These are phyloP conservation scores for Phytophthora megakarya DNA, from an alignment of 352 stramenopile species.

Conservation along the genomic window DNA sequence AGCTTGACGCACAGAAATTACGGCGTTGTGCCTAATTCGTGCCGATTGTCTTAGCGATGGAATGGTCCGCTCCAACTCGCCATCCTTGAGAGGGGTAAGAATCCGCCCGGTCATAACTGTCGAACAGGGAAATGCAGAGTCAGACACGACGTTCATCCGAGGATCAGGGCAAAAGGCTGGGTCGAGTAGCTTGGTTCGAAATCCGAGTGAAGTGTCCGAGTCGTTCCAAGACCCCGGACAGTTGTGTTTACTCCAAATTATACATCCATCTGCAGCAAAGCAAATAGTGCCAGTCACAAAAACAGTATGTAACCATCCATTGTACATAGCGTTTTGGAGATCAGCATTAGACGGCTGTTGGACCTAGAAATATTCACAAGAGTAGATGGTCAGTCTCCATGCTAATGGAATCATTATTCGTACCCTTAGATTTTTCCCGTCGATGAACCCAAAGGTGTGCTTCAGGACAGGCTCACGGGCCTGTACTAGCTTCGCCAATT, in stretches of 20 bases:
- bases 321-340: conserved; percentile 7
- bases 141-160: conserved; percentile 1
- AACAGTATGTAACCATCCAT: not conserved
- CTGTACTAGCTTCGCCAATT: conserved; percentile 22
- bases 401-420: not conserved
- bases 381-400: not conserved
- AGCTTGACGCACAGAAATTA: not conserved
- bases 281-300: conserved; percentile 18
- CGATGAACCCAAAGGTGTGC: conserved; percentile 31
- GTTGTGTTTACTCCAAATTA: conserved; percentile 18
- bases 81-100: not conserved
- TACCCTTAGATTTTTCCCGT: conserved; percentile 4
- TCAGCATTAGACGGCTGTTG: conserved; percentile 3
- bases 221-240: conserved; percentile 20
- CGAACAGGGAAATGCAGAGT: not conserved
- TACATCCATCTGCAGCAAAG: conserved; percentile 15
- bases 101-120: not conserved
- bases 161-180: not conserved
- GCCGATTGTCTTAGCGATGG: not conserved
- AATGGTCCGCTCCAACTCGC: not conserved
- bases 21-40: not conserved
- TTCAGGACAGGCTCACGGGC: conserved; percentile 26
- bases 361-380: not conserved
- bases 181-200: not conserved
- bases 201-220: conserved; percentile 1